Evolutionary conservation across 176 grass and related monocot genomes (phyloP).

Genomic region (Triticum timopheevii): DNA sequence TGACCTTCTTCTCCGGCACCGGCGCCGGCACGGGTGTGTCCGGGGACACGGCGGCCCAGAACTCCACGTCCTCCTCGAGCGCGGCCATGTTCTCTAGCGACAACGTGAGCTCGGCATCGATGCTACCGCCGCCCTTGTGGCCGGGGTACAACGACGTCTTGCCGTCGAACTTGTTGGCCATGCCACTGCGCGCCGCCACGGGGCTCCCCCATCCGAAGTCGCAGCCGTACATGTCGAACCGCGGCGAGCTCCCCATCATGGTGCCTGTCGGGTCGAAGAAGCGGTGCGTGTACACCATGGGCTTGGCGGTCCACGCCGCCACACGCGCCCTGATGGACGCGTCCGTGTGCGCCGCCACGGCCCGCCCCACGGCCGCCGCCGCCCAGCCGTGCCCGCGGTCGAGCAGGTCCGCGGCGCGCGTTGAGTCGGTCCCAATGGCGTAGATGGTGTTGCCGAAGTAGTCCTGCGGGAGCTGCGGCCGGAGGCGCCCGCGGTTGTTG

Average conservation of each 20-base stretch:
- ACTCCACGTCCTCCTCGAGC: conserved; percentile 58
- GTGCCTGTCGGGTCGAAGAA: conserved; percentile 26
- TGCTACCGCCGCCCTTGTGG: conserved; percentile 36
- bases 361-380: conserved; percentile 31
- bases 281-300: conserved; percentile 9
- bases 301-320: conserved; percentile 36
- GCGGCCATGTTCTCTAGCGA: conserved; percentile 46
- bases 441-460: conserved; percentile 65
- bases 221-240: conserved; percentile 68
- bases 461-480: conserved; percentile 31
- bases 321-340: conserved; percentile 32
- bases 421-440: neutral
- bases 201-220: conserved; percentile 69
- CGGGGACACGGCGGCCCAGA: conserved; percentile 35
- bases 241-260: conserved; percentile 63
- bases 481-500: conserved; percentile 55
- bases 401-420: conserved; percentile 40
- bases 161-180: conserved; percentile 65
- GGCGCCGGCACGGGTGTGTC: neutral
- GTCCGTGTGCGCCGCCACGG: conserved; percentile 58
- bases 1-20: neutral
- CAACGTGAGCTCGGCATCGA: conserved; percentile 56
- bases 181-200: conserved; percentile 56
- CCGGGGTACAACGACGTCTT: conserved; percentile 53
- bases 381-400: conserved; percentile 58